These are phyloP conservation scores for Penicillium desertorum DNA, from an alignment of 495 filamentous ascomycete genomes.

Conservation along the genomic window DNA sequence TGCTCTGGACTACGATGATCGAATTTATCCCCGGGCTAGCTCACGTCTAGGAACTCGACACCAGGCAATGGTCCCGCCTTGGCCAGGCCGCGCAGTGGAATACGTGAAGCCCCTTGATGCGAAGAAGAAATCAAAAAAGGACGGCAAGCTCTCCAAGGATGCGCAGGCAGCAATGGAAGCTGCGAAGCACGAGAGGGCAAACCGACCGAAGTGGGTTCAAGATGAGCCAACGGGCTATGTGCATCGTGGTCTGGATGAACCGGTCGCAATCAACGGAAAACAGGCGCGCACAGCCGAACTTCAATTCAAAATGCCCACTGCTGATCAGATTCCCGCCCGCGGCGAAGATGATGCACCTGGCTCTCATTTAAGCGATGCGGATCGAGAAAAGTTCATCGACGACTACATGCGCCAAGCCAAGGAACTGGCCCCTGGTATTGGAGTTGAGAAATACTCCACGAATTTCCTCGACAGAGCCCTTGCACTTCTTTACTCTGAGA, in stretches of 20 bases:
- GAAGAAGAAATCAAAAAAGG: constrained; percentile 76
- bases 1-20: constrained; percentile 94
- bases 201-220: constrained; percentile 86
- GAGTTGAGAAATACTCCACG: constrained; percentile 67
- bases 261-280: constrained; percentile 49
- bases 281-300: constrained; percentile 54
- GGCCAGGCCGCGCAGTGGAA: constrained; percentile 82
- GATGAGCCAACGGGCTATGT: constrained; percentile 89
- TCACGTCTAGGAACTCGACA: constrained; percentile 89
- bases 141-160: constrained; percentile 74
- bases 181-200: constrained; percentile 72
- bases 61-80: constrained; percentile 80
- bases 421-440: constrained; percentile 57
- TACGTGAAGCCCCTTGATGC: constrained; percentile 85
- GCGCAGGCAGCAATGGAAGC: constrained; percentile 74
- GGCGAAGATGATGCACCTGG: constrained; percentile 50
- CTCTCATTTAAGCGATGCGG: constrained; percentile 38
- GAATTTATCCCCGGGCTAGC: constrained; percentile 93
- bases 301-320: constrained; percentile 52
- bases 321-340: constrained; percentile 42
- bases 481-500: constrained; percentile 66
- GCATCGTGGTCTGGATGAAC: constrained; percentile 74
- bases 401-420: constrained; percentile 73
- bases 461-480: constrained; percentile 89
- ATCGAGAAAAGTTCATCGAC: constrained; percentile 59